phyloP scores from a whole-genome alignment of 352 stramenopile genomes.

The Pythium sukuiense region DNA sequence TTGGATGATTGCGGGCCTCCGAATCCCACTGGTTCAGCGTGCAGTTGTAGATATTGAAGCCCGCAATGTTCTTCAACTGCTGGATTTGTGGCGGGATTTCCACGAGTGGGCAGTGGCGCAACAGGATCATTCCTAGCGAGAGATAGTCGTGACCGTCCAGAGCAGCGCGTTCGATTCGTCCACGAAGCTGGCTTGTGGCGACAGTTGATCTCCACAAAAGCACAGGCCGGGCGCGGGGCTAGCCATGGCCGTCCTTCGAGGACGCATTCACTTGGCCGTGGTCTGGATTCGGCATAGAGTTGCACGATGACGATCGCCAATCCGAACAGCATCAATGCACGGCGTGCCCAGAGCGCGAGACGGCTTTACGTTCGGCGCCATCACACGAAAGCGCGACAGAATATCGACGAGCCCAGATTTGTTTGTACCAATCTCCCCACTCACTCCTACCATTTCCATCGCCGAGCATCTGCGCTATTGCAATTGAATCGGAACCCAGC shows the following conservation, averaged over 20 bases:
- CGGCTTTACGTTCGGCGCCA: too few species aligned
- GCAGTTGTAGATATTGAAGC: conserved; percentile 47
- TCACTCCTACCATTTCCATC: too few species aligned
- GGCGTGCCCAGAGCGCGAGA: too few species aligned
- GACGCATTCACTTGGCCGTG: neutral
- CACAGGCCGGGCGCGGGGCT: neutral
- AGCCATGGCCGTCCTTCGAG: neutral
- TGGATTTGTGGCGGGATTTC: conserved; percentile 27
- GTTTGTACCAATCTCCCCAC: too few species aligned
- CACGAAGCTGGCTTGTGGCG: neutral
- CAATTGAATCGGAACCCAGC: too few species aligned
- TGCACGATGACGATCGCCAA: neutral
- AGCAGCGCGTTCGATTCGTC: neutral
- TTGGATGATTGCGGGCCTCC: conserved; percentile 28
- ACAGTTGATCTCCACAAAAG: neutral
- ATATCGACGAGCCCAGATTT: too few species aligned
- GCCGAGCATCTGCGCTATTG: too few species aligned
- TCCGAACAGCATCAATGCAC: too few species aligned
- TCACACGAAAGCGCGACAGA: too few species aligned
- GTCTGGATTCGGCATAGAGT: neutral
- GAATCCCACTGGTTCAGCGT: conserved; percentile 31
- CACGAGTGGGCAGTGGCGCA: conserved; percentile 38
- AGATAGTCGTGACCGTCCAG: neutral
- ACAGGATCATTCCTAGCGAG: neutral
- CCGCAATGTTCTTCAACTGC: conserved; percentile 32